Evolutionary conservation across 768 basidiomycete genomes (phyloP).

Genomic region (Suillus discolor): DNA sequence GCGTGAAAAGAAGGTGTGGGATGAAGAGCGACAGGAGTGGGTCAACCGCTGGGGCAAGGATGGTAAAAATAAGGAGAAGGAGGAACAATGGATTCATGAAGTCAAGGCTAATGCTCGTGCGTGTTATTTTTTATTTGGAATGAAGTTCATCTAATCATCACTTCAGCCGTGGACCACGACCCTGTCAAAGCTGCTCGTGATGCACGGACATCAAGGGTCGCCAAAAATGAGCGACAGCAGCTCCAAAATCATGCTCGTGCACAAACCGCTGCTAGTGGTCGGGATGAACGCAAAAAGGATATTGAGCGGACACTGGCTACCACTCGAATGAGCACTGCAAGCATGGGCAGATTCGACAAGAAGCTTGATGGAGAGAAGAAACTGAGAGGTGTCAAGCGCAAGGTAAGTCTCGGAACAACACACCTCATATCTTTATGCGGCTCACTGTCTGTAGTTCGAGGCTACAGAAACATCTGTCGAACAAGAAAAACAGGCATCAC

Average conservation of each 20-base stretch:
- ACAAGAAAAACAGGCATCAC: constrained; percentile 70
- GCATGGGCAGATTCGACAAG: constrained; percentile 93
- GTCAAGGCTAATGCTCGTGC: constrained; percentile 85
- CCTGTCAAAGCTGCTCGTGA: constrained; percentile 74
- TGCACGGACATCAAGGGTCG: constrained; percentile 78
- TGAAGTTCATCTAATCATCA: background rate
- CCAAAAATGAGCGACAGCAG: constrained; percentile 84
- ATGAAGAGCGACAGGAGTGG: constrained; percentile 94
- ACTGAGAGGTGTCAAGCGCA: constrained; percentile 85
- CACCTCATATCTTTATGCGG: background rate
- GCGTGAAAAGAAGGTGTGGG: constrained; percentile 84
- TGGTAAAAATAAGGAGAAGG: constrained; percentile 85
- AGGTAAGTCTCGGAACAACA: constrained; percentile 49
- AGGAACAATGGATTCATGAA: constrained; percentile 91
- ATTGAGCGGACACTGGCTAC: constrained; percentile 78
- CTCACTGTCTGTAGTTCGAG: constrained; percentile 65
- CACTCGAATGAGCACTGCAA: constrained; percentile 85
- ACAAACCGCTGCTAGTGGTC: constrained; percentile 36
- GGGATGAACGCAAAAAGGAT: constrained; percentile 63
- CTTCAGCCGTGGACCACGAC: constrained; percentile 74
- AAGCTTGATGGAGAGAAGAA: constrained; percentile 92
- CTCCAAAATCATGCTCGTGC: constrained; percentile 72
- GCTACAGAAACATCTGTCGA: constrained; percentile 68
- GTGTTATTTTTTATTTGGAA: constrained; percentile 27
- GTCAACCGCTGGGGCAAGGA: constrained; percentile 87